A percentile compares a stretch with the other conserved stretches of the same genome.
phyloP scores from a whole-genome alignment of 257 asterid species.

The Voacanga thouarsii region DNA sequence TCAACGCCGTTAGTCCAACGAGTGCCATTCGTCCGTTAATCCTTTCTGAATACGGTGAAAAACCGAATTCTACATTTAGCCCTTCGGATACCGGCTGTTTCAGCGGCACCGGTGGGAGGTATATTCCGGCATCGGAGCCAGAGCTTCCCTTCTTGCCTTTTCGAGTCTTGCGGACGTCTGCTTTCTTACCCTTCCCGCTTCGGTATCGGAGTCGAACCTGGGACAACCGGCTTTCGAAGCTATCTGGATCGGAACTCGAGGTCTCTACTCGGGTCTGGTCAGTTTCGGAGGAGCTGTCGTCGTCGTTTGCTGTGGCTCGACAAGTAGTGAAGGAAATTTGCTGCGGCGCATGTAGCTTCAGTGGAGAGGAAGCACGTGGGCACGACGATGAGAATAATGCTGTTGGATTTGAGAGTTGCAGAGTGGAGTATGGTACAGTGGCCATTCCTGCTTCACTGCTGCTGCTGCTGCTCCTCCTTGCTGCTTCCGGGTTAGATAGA shows the following conservation, averaged over 20 bases:
- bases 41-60: conserved; percentile 79
- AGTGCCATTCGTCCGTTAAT: conserved; percentile 76
- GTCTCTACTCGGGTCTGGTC: conserved; percentile 31
- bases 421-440: conserved; percentile 57
- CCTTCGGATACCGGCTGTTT: conserved; percentile 74
- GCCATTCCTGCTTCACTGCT: conserved; percentile 46
- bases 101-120: conserved; percentile 77
- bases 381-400: conserved; percentile 37
- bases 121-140: conserved; percentile 52
- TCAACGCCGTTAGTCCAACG: conserved; percentile 71
- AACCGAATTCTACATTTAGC: conserved; percentile 83
- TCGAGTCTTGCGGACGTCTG: conserved; percentile 59
- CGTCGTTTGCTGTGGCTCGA: conserved; percentile 63
- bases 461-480: background rate
- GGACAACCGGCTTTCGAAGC: conserved; percentile 71
- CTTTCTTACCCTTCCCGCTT: conserved; percentile 79
- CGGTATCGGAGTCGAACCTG: conserved; percentile 69
- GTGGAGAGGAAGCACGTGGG: conserved; percentile 1
- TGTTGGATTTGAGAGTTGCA: conserved; percentile 52
- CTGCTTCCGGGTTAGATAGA: background rate
- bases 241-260: conserved; percentile 34
- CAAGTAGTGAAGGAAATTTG: conserved; percentile 13
- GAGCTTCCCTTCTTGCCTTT: conserved; percentile 61
- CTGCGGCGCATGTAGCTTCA: conserved; percentile 25
- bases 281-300: conserved; percentile 29